Base-by-base conservation (phyloP, 2,329 filamentous ascomycete species). In the Talaromyces sp. region DNA sequence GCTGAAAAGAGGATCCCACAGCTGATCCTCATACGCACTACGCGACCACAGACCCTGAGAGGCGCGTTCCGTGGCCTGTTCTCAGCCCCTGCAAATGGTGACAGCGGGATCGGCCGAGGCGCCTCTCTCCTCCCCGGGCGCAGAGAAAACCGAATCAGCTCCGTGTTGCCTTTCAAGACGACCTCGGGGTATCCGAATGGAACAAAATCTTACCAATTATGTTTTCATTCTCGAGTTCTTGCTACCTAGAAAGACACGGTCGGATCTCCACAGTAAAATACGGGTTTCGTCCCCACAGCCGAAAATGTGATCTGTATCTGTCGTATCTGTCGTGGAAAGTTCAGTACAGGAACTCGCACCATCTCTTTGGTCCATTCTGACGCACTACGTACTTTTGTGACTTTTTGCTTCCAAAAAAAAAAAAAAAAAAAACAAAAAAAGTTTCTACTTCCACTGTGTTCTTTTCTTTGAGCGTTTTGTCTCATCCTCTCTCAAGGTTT, bases 281-380 rank as follows among this genome's bases (percentile, higher is more conserved):
- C 52, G 19, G 9, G 24, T 44, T 45, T 47, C 32, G 17, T 17
- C 45, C 22, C 37, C 27, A 51, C 46, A n/a, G 33, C 19, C 11
- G 39, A 19, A 51, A 59, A 54, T 59, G 51, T 59, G 57, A 59
- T 49, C 47, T 53, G 54, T 59, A 55, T 37, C 7, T 16, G 7
- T 14, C 10, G 33, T 35, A 32, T 14, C 6, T 14, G n/a, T n/a
- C 30, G 30, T 32, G 49, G n/a, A 32, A 52, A 32, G 51, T 24
- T 48, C 54, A 40, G 54, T 48, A 46, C 56, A 58, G 55, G 52
- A 52, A 51, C 50, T 39, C 35, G 19, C 47, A 20, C n/a, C 8
- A 11, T 42, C 44, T 54, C 49, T 49, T 41, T 53, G 52, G 52
- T 39, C 29, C 20, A 22, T 19, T 41, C 24, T 29, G 33, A 36